These are phyloP conservation scores for Nakataea oryzae DNA, from an alignment of 2,329 filamentous ascomycete genomes.

Conservation along the genomic window DNA sequence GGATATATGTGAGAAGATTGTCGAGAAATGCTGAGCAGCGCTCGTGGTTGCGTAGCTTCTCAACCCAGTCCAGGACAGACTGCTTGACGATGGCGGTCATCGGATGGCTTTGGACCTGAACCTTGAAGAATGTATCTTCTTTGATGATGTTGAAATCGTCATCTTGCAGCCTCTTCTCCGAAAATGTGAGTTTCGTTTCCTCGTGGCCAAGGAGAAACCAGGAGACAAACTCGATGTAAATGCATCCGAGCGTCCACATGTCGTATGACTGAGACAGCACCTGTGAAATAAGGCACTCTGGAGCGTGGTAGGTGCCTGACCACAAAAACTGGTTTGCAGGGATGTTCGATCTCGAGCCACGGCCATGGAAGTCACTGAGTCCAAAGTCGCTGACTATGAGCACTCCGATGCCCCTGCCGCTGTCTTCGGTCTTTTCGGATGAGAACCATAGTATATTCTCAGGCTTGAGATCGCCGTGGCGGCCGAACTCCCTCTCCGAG, in stretches of 20 bases:
- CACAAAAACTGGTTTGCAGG: neutral
- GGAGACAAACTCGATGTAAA: slow-evolving; percentile 11
- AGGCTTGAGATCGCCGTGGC: neutral
- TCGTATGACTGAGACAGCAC: slow-evolving; percentile 6
- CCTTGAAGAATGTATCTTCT: neutral
- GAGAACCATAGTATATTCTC: neutral
- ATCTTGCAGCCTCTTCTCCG: neutral
- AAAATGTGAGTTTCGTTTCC: neutral
- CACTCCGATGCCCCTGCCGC: neutral
- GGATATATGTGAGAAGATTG: neutral
- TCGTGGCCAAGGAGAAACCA: neutral
- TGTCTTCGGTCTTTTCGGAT: neutral
- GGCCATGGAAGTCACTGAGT: neutral
- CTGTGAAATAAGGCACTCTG: neutral
- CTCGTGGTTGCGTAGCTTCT: neutral
- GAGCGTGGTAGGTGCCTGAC: neutral
- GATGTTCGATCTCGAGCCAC: neutral
- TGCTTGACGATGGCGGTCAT: neutral
- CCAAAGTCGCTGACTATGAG: neutral
- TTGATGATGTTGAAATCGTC: neutral
- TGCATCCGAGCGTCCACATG: slow-evolving; percentile 12
- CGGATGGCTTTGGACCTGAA: neutral
- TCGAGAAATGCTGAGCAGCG: neutral
- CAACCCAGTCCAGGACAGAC: neutral
- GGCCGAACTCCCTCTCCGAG: neutral